Evolutionary conservation across 116 monocot species (phyloP).

Genomic region (Phalaenopsis hybrid): DNA sequence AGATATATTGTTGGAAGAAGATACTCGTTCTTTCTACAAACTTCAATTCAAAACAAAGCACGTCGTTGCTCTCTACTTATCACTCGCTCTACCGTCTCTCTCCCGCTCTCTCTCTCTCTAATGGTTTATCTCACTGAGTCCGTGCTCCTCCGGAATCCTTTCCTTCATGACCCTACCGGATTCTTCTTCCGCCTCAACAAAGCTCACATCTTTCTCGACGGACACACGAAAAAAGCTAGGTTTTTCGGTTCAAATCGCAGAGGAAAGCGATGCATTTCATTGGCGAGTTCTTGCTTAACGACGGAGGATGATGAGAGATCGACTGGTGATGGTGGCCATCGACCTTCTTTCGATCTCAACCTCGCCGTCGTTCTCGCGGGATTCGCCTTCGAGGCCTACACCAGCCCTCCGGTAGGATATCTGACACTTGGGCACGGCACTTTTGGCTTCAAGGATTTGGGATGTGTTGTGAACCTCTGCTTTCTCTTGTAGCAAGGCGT

Average conservation of each 20-base stretch:
- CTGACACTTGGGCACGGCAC: not conserved
- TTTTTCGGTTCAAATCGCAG: not conserved
- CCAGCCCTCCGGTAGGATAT: constrained; percentile 57
- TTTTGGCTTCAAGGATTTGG: constrained; percentile 3
- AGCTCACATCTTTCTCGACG: not conserved
- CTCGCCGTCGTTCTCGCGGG: constrained; percentile 91
- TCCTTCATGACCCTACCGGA: not conserved
- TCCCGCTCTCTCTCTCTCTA: not conserved
- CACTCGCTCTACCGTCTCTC: too few relatives aligned
- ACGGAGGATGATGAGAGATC: not conserved
- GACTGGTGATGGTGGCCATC: constrained; percentile 2
- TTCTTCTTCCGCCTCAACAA: not conserved
- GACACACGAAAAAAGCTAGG: not conserved
- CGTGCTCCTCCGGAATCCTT: not conserved
- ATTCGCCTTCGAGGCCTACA: constrained; percentile 92
- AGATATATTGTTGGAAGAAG: too few relatives aligned
- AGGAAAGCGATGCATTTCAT: not conserved
- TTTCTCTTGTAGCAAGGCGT: constrained; percentile 38
- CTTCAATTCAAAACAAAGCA: too few relatives aligned
- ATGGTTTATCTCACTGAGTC: not conserved
- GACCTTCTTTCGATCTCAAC: constrained; percentile 81
- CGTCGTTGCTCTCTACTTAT: too few relatives aligned
- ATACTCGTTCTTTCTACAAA: too few relatives aligned
- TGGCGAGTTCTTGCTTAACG: not conserved
- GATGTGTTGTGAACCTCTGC: not conserved